Conservation (phyloP, 2,329 filamentous ascomycete species). For the Fusarium odoratissimum region DNA sequence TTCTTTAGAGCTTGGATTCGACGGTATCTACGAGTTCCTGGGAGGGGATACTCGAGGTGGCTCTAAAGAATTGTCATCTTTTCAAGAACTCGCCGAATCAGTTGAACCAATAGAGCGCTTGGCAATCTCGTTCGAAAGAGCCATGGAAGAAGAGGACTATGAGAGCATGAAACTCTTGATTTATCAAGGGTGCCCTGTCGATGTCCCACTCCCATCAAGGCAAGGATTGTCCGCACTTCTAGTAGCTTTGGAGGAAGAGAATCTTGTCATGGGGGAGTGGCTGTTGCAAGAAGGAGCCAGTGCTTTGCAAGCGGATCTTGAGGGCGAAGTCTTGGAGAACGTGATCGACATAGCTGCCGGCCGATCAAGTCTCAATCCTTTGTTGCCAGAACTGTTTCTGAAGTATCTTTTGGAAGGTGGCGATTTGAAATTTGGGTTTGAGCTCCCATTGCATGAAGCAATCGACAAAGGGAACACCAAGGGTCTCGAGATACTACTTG, state of each 20-base stretch:
- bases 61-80: fast-evolving
- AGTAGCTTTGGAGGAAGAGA: background rate
- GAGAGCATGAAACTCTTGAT: conserved; percentile 42
- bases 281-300: conserved; percentile 46
- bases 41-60: background rate
- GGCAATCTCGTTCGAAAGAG: background rate
- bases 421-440: background rate
- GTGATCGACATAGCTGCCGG: background rate
- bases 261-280: background rate
- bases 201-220: background rate
- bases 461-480: fast-evolving
- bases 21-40: background rate
- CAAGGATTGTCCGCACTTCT: background rate
- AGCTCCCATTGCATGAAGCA: background rate
- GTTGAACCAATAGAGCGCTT: background rate
- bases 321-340: fast-evolving
- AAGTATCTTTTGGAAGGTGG: background rate
- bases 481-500: background rate
- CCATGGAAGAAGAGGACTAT: background rate
- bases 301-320: conserved; percentile 11
- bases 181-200: background rate
- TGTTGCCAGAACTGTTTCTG: background rate
- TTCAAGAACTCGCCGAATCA: background rate
- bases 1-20: background rate
- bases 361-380: fast-evolving